Conservation (phyloP, 2,329 filamentous ascomycete species). For the Karstenula rhodostoma region DNA sequence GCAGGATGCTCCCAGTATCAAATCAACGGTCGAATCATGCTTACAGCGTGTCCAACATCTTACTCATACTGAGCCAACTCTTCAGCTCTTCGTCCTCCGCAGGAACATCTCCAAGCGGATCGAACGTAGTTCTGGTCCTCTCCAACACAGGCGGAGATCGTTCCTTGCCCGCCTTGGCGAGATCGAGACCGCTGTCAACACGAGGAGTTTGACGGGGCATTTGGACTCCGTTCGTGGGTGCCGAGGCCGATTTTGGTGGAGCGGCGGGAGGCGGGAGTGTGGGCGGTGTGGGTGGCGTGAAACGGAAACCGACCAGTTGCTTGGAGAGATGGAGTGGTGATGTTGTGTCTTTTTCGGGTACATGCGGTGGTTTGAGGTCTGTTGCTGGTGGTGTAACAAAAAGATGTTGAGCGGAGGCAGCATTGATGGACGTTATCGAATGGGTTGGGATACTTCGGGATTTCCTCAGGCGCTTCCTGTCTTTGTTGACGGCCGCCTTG, state of each 20-base stretch:
- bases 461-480: slow-evolving; percentile 12
- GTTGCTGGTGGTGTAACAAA: not conserved
- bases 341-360: not conserved
- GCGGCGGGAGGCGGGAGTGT: not conserved
- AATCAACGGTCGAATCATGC: not conserved
- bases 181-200: slow-evolving; percentile 27
- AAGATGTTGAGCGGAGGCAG: slow-evolving; percentile 5
- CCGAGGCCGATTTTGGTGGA: not conserved
- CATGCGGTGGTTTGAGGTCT: not conserved
- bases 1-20: not conserved
- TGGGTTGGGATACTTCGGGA: not conserved
- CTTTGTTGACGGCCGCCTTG: slow-evolving; percentile 16
- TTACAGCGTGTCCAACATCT: slow-evolving; percentile 7
- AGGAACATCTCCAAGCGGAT: slow-evolving; percentile 7
- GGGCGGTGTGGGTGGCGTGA: slow-evolving; percentile 11
- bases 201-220: not conserved
- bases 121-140: slow-evolving; percentile 16
- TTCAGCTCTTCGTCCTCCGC: slow-evolving; percentile 1
- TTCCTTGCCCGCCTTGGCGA: slow-evolving; percentile 8
- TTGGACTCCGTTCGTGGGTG: not conserved
- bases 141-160: slow-evolving; percentile 21
- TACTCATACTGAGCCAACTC: slow-evolving; percentile 6
- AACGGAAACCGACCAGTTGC: slow-evolving; percentile 26
- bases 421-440: not conserved
- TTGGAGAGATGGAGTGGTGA: slow-evolving; percentile 17